These are phyloP conservation scores for Wallemia mellicola DNA, from an alignment of 1,284 basidiomycete genomes.

Conservation along the genomic window DNA sequence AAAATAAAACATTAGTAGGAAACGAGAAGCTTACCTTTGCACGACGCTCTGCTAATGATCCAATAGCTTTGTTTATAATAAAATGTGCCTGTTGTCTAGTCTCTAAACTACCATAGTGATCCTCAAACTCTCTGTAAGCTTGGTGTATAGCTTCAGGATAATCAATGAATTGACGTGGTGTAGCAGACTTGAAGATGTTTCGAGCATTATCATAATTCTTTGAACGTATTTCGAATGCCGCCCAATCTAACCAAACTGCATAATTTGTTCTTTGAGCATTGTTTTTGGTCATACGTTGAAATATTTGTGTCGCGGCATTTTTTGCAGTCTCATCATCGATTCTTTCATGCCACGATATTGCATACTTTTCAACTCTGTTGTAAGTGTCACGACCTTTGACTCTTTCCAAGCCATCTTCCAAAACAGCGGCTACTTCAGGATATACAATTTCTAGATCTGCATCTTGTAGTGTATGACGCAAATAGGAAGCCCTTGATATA, in stretches of 20 bases:
- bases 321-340: constrained; percentile 10
- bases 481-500: constrained; percentile 32
- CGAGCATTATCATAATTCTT: constrained; percentile 26
- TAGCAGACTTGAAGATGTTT: constrained; percentile 29
- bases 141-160: constrained; percentile 82
- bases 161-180: constrained; percentile 33
- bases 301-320: constrained; percentile 8
- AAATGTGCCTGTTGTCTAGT: constrained; percentile 30
- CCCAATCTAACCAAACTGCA: constrained; percentile 10
- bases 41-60: background rate
- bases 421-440: constrained; percentile 4
- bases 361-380: constrained; percentile 41
- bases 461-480: constrained; percentile 24
- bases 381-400: constrained; percentile 25
- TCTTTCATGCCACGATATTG: constrained; percentile 19
- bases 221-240: constrained; percentile 14
- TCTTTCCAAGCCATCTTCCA: constrained; percentile 10
- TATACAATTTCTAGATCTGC: background rate
- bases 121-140: constrained; percentile 59
- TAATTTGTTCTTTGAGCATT: constrained; percentile 4
- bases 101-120: constrained; percentile 39
- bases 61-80: constrained; percentile 8
- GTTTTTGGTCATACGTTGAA: constrained; percentile 4
- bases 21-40: background rate
- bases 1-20: background rate